Evolutionary conservation across 1,284 basidiomycete species (phyloP).

Genomic region (Fomitopsis betulina): DNA sequence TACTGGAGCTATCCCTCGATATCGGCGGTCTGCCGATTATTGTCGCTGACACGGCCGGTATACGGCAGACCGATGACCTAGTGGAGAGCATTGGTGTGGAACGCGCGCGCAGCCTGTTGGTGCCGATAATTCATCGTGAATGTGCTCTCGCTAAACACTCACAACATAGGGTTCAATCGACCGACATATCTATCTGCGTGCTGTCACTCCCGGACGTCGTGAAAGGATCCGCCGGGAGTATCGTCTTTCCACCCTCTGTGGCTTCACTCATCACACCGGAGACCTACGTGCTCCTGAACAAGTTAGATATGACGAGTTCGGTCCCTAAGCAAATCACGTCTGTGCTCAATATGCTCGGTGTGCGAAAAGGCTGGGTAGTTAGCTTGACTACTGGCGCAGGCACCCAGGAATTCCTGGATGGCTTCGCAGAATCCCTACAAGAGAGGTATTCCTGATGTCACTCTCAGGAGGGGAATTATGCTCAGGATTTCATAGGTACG

Average conservation of each 20-base stretch:
- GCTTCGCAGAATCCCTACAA: slow-evolving; percentile 50
- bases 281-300: slow-evolving; percentile 72
- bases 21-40: slow-evolving; percentile 82
- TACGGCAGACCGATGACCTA: slow-evolving; percentile 65
- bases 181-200: slow-evolving; percentile 77
- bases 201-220: slow-evolving; percentile 58
- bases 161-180: slow-evolving; percentile 47
- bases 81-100: slow-evolving; percentile 84
- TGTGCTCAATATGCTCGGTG: slow-evolving; percentile 7
- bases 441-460: slow-evolving; percentile 39
- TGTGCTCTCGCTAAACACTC: neutral
- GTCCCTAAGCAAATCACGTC: slow-evolving; percentile 7
- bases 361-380: slow-evolving; percentile 42
- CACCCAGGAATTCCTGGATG: slow-evolving; percentile 50
- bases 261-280: slow-evolving; percentile 42
- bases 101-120: slow-evolving; percentile 63
- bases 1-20: slow-evolving; percentile 79
- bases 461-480: neutral
- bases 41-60: slow-evolving; percentile 81
- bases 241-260: slow-evolving; percentile 37
- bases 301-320: slow-evolving; percentile 50
- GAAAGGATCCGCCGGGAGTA: slow-evolving; percentile 6
- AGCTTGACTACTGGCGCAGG: slow-evolving; percentile 65
- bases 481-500: slow-evolving; percentile 29
- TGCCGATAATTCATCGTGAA: slow-evolving; percentile 6